These are phyloP conservation scores for Nymphaea colorata DNA, from an alignment of 164 flowering plant genomes.

Conservation along the genomic window DNA sequence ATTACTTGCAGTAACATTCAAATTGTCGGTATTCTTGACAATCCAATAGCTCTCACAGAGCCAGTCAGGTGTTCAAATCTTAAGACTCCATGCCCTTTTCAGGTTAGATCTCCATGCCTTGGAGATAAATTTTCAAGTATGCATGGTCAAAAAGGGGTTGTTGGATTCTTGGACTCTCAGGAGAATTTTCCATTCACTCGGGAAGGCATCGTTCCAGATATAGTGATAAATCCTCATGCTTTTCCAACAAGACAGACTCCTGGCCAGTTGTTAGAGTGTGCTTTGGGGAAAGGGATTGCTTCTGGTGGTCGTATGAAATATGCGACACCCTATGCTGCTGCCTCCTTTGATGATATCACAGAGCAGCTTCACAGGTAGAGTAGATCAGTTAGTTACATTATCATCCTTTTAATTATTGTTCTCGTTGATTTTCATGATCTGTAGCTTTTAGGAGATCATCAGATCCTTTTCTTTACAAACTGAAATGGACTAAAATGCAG, in stretches of 20 bases:
- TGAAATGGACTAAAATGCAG: constrained; percentile 18
- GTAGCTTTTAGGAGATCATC: no score
- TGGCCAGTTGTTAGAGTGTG: constrained; percentile 90
- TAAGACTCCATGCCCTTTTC: not conserved
- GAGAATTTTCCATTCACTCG: constrained; percentile 86
- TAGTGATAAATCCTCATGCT: constrained; percentile 95
- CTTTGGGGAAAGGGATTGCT: constrained; percentile 88
- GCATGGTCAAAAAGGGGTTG: constrained; percentile 97
- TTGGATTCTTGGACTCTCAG: constrained; percentile 75
- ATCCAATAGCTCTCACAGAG: no score
- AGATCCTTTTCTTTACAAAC: no score
- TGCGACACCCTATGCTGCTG: constrained; percentile 88
- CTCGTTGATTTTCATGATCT: no score
- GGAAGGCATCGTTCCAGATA: constrained; percentile 93
- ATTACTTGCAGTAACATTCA: no score
- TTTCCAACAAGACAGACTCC: constrained; percentile 96
- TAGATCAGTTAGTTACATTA: no score
- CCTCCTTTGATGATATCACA: constrained; percentile 59
- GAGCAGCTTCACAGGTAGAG: constrained; percentile 84
- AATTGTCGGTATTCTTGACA: no score
- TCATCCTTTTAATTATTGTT: no score
- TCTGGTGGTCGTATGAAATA: constrained; percentile 45
- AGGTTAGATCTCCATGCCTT: constrained; percentile 84
- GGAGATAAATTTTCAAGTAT: constrained; percentile 98
- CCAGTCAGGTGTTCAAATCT: no score